These are phyloP conservation scores for Diaporthe ampelina DNA, from an alignment of 2,329 filamentous ascomycete genomes.

Conservation along the genomic window DNA sequence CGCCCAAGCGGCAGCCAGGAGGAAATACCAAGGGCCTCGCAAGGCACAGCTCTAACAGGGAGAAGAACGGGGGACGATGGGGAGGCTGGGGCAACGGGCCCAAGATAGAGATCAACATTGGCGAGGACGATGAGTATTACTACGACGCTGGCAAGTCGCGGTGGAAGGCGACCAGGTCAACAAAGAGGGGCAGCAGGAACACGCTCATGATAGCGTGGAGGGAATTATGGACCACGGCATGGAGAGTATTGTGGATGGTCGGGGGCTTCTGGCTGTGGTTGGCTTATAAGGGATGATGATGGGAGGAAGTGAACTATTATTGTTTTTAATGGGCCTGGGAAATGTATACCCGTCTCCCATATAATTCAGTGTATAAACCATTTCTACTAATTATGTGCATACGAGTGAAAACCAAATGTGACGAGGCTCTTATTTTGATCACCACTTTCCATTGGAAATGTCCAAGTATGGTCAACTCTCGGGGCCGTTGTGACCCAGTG, in stretches of 20 bases:
- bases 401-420: not conserved
- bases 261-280: conserved; percentile 77
- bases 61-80: conserved; percentile 38
- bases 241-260: conserved; percentile 74
- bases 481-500: not conserved
- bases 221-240: conserved; percentile 74
- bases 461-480: not conserved
- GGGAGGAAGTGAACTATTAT: not conserved
- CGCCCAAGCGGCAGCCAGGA: conserved; percentile 44
- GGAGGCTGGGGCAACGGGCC: conserved; percentile 53
- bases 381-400: not conserved
- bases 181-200: conserved; percentile 47
- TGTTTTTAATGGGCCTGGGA: not conserved
- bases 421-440: not conserved
- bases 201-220: conserved; percentile 63
- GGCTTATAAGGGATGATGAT: conserved; percentile 70
- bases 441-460: not conserved
- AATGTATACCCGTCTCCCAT: conserved; percentile 2
- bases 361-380: conserved; percentile 24
- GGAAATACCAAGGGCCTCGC: conserved; percentile 48
- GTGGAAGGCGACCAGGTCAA: conserved; percentile 47
- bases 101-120: conserved; percentile 67
- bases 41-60: conserved; percentile 62
- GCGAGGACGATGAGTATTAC: conserved; percentile 58
- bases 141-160: conserved; percentile 59